Base-by-base conservation (phyloP, 176 grass and related monocot species). In the Cenchrus purpureus region DNA sequence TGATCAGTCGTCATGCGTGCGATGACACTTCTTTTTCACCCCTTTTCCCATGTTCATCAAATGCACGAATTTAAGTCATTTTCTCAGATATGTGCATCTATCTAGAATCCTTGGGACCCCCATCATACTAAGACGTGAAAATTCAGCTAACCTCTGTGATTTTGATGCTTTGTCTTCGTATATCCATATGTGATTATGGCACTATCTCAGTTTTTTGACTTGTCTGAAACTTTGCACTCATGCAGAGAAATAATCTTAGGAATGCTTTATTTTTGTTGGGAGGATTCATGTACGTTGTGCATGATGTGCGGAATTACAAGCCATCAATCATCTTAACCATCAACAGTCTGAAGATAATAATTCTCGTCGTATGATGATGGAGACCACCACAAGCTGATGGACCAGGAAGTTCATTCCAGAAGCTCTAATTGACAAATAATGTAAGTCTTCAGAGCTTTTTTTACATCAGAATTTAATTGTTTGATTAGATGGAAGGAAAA, bases 341-440 rank as follows among this genome's bases (percentile, higher is more conserved):
- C 7, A 63, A 78, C n/a, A 62, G 12, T 62, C 7, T 48, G 76
- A 64, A 6, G 42, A 79, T 83, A 42, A 57, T 64, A 66, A 83
- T 71, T 73, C 8, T 79, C 42, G 14, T 56, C 13, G 7, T 66
- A 37, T 43, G 19, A 78, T 73, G 83, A 83, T 79, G 58, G 73
- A 79, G 48, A 86, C 88, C 29, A 52, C 73, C 73, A 22, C 79
- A 52, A 12, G 72, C 19, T 42, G 79, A 65, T 71, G 32, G 17
- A 52, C 56, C 25, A 53, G 19, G 8, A 16, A 48, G 22, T 64
- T 76, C 32, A 32, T 62, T 81, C 22, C 2, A 9, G n/a, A 20
- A 79, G 53, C 45, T 44, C 53, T 10, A 22, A 0, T 65, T 79
- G 74, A 77, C 12, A 75, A 28, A 48, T 62, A 72, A 46, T 60